Evolutionary conservation across 495 filamentous ascomycete genomes (phyloP), one percentile per base, ranked within the genome.

Genomic region (Talaromyces liani): DNA sequence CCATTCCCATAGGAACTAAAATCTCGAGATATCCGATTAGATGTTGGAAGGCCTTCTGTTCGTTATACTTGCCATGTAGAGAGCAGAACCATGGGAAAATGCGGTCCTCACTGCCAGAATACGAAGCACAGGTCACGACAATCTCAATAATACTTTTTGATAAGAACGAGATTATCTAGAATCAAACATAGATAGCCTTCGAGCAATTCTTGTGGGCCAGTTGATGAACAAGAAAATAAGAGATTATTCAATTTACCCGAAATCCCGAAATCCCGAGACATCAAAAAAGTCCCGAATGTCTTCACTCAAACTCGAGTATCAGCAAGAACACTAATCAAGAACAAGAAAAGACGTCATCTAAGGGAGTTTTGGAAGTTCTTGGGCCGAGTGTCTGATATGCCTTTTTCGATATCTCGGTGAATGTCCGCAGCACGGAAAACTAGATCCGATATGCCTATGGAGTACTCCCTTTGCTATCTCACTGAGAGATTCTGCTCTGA

Each of bases 211-310:
- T 10, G 33, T 12, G 33, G 33, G 33, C 33, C 10, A 36, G 33
- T 36, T 36, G 3, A 9, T 9, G 33, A 36, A 9, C 33, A 12
- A 36, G 33, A 12, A 12, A 36, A 36, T 36, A 36, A 1, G 33
- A 12, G 8, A 36, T 33, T 33, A 7, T 36, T 36, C 33, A 12
- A 36, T 36, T 36, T 9, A 36, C 10, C 33, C 51, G 24, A 54
- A 54, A 54, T 54, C 20, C 51, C 51, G 51, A 54, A 54, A 54
- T 54, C 51, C 51, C 51, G 51, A 54, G n/a, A 54, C 14, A 45
- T 45, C 39, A 16, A 18, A 16, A 18, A 41, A n/a, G n/a, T 24
- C 51, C 51, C 20, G 20, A 27, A 22, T 54, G 8, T n/a, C 10
- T 25, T 54, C 51, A n/a, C 3, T 18, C 9, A 25, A 54, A 24